Evolutionary conservation across 345 rosid species (phyloP).

Genomic region (Combretum micranthum): DNA sequence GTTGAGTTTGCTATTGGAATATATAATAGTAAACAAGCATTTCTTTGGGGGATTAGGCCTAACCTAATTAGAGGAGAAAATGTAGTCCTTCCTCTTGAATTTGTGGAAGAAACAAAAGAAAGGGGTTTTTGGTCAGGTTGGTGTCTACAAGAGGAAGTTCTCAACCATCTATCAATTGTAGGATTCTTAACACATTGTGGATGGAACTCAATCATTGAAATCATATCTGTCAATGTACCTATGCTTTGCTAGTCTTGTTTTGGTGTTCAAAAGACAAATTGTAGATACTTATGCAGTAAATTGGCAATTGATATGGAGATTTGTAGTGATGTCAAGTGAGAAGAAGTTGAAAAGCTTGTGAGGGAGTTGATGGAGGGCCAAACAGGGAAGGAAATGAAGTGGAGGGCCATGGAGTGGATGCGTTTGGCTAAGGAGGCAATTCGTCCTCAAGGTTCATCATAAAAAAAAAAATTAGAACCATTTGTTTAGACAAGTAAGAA

Average conservation of each 20-base stretch:
- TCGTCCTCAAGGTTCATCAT: constrained; percentile 23
- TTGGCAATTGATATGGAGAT: constrained; percentile 54
- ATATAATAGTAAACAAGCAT: too few species aligned
- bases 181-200: too few species aligned
- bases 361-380: constrained; percentile 40
- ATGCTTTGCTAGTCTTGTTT: constrained; percentile 56
- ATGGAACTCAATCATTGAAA: too few species aligned
- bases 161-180: too few species aligned
- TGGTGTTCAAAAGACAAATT: constrained; percentile 44
- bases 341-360: constrained; percentile 33
- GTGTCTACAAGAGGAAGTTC: constrained; percentile 54
- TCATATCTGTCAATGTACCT: constrained; percentile 34
- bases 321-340: constrained; percentile 33
- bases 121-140: constrained; percentile 27
- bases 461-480: too few species aligned
- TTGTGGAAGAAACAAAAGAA: constrained; percentile 19
- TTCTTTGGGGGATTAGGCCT: constrained; percentile 33
- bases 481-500: too few species aligned
- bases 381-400: constrained; percentile 35
- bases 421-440: too few species aligned
- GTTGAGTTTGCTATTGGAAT: too few species aligned
- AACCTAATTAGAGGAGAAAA: constrained; percentile 32
- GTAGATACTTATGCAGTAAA: constrained; percentile 29
- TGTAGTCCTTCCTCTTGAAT: constrained; percentile 26
- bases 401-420: too few species aligned